Percentiles rank a stretch among this genome's conserved stretches.
Evolutionary conservation across 2,329 filamentous ascomycete genomes (phyloP).

Genomic region (Pseudocercospora crystallina): DNA sequence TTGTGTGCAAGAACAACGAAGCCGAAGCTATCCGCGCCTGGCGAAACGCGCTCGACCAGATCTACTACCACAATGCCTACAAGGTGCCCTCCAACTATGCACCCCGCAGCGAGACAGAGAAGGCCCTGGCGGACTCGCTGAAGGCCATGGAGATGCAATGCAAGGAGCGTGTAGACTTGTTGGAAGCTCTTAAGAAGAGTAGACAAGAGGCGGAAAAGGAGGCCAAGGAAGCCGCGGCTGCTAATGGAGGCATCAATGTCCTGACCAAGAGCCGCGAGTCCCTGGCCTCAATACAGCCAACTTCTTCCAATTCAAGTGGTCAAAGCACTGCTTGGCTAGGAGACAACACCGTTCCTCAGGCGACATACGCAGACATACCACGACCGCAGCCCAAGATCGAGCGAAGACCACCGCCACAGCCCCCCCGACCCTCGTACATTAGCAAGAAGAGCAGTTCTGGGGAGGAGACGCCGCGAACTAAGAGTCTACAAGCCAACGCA

Average conservation of each 20-base stretch:
- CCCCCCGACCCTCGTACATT: constrained; percentile 49
- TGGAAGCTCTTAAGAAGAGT: constrained; percentile 74
- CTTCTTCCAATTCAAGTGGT: constrained; percentile 13
- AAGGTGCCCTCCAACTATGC: constrained; percentile 67
- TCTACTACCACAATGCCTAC: constrained; percentile 81
- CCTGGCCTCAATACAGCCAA: constrained; percentile 17
- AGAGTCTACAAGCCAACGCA: constrained; percentile 26
- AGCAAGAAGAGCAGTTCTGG: constrained; percentile 48
- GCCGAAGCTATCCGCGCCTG: constrained; percentile 86
- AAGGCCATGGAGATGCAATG: constrained; percentile 84
- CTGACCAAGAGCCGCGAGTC: constrained; percentile 29
- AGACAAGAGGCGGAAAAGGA: constrained; percentile 53
- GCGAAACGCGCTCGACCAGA: constrained; percentile 83
- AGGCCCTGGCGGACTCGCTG: constrained; percentile 76
- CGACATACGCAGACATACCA: constrained; percentile 79
- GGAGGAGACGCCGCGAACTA: constrained; percentile 26
- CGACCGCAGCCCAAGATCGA: constrained; percentile 46
- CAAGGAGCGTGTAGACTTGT: constrained; percentile 85
- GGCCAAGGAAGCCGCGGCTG: constrained; percentile 24
- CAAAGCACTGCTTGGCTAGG: constrained; percentile 61
- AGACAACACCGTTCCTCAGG: constrained; percentile 75
- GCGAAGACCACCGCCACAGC: constrained; percentile 23
- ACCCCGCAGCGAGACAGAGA: constrained; percentile 79
- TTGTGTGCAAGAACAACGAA: constrained; percentile 71
- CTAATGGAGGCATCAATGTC: constrained; percentile 7